phyloP scores from a whole-genome alignment of 441 rosid species.

The Arabidopsis hybrid region DNA sequence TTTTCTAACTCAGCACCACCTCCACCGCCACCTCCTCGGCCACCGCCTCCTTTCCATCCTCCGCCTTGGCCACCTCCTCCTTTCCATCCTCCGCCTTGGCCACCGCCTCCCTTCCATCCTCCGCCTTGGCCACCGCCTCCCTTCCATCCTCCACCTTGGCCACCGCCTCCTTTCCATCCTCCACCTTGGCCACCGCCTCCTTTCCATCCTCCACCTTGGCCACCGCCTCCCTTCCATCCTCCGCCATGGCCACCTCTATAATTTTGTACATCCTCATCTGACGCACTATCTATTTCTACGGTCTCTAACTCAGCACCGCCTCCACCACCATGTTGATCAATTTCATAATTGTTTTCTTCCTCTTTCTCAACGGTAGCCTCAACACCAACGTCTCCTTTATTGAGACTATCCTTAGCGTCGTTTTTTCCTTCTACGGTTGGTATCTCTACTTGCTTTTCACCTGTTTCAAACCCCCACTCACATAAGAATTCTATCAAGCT shows the following conservation, averaged over 20 bases:
- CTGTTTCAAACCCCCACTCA: slow-evolving; percentile 19
- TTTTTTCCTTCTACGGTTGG: slow-evolving; percentile 3
- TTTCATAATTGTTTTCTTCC: slow-evolving; percentile 27
- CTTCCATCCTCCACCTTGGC: too few species aligned
- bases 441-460: slow-evolving; percentile 27
- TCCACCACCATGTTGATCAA: slow-evolving; percentile 47
- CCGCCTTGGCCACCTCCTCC: too few species aligned
- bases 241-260: slow-evolving; percentile 2
- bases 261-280: not conserved
- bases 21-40: too few species aligned
- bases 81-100: too few species aligned
- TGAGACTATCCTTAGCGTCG: slow-evolving; percentile 12
- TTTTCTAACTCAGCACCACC: too few species aligned
- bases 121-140: too few species aligned
- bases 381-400: slow-evolving; percentile 19
- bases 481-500: slow-evolving; percentile 6
- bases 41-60: too few species aligned
- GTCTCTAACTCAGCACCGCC: slow-evolving; percentile 31
- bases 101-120: too few species aligned
- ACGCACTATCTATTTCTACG: not conserved
- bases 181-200: slow-evolving; percentile 28
- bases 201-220: slow-evolving; percentile 16
- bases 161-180: too few species aligned
- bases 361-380: slow-evolving; percentile 1
- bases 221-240: slow-evolving; percentile 34